These are phyloP conservation scores for Fusarium graminum DNA, from an alignment of 2,329 filamentous ascomycete genomes.

Conservation along the genomic window DNA sequence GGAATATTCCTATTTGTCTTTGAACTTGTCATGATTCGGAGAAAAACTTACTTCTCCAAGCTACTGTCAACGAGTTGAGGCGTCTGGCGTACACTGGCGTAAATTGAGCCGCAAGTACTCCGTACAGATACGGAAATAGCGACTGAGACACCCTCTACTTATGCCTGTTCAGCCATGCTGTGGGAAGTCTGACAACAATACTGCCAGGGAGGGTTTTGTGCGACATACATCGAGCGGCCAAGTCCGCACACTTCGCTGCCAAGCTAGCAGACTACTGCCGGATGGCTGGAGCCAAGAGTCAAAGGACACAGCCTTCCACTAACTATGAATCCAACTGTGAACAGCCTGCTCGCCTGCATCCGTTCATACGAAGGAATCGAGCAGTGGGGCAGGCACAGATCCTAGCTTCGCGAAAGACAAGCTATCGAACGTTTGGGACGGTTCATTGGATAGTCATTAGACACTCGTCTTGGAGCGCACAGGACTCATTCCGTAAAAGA, in stretches of 20 bases:
- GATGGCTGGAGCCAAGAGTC: conserved; percentile 22
- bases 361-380: conserved; percentile 32
- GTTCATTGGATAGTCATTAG: conserved; percentile 39
- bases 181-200: background rate
- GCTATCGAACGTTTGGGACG: conserved; percentile 38
- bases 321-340: conserved; percentile 30
- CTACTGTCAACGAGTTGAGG: conserved; percentile 1
- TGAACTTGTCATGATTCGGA: conserved; percentile 13
- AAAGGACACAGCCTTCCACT: conserved; percentile 25
- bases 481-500: conserved; percentile 19
- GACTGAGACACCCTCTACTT: background rate
- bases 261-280: conserved; percentile 15
- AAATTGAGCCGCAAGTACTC: conserved; percentile 2
- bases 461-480: conserved; percentile 6
- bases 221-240: conserved; percentile 28
- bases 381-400: conserved; percentile 35
- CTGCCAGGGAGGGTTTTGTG: conserved; percentile 6
- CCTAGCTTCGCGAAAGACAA: conserved; percentile 17
- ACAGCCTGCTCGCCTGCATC: conserved; percentile 1
- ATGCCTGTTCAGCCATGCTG: background rate
- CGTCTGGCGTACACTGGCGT: conserved; percentile 15
- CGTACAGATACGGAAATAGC: background rate
- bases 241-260: conserved; percentile 29
- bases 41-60: conserved; percentile 16
- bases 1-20: conserved; percentile 10